These are phyloP conservation scores for Aureobasidium subglaciale DNA, from an alignment of 2,329 filamentous ascomycete species.

Conservation along the genomic window DNA sequence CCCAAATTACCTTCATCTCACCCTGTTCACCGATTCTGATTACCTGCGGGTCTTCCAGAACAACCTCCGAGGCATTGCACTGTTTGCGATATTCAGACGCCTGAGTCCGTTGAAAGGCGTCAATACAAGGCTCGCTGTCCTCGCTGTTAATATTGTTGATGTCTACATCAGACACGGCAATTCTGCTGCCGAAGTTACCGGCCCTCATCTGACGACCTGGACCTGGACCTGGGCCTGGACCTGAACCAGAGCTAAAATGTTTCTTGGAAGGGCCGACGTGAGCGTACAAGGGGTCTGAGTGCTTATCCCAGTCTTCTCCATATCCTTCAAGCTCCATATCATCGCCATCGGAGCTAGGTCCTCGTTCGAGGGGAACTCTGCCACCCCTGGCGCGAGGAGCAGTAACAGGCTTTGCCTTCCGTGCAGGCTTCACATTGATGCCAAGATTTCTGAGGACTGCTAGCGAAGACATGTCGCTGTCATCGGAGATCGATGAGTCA, in stretches of 20 bases:
- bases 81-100: not conserved
- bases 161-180: not conserved
- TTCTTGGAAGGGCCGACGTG: not conserved
- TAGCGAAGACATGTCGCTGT: not conserved
- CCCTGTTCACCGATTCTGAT: not conserved
- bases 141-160: not conserved
- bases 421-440: not conserved
- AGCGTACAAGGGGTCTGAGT: not conserved
- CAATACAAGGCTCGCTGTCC: not conserved
- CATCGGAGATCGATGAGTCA: not conserved
- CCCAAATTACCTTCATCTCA: conserved; percentile 6
- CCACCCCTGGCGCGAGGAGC: not conserved
- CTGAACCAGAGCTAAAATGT: not conserved
- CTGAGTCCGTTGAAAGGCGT: not conserved
- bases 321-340: not conserved
- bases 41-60: not conserved
- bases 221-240: too few relatives aligned
- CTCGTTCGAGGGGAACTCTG: not conserved
- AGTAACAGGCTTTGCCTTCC: not conserved
- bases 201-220: not conserved
- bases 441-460: not conserved
- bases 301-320: not conserved
- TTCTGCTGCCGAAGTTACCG: not conserved
- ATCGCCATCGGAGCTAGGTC: not conserved
- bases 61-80: not conserved